Evolutionary conservation across 768 basidiomycete species (phyloP), one percentile per base, ranked within the genome.

Genomic region (Omphalotus guepiniiformis): DNA sequence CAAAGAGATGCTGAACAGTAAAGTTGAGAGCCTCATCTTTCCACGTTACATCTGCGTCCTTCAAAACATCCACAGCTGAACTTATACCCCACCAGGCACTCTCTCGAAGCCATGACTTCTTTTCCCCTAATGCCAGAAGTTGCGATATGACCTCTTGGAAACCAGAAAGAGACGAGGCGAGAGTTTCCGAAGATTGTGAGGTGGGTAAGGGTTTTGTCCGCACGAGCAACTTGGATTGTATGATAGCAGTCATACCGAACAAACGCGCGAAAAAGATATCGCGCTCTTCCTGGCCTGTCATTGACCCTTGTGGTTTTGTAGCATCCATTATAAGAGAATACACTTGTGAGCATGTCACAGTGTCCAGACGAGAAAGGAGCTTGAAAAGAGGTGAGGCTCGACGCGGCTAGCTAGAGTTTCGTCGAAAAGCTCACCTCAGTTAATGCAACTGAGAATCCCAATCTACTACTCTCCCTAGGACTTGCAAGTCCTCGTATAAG

Each of bases 391-490:
- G n/a, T 34, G 35, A 55, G 43, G 40, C 38, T 26, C 15, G 48
- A 48, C 19, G 12, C 42, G 28, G 43, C 11, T 15, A 35, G 21
- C 27, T 21, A 19, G 46, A 26, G 13, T 9, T 12, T 23, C 13
- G 9, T 11, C 28, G 21, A 18, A 34, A 28, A 13, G 64, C 79
- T 55, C 59, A 95, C 94, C 75, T 96, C 94, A 0, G 95, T 93
- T 55, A 99, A 71, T 26, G 93, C 93, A 36, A 99, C 95, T 7
- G 93, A 92, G 62, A 97, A 99, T 15, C 95, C 95, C 29, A 97
- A 70, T 54, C 95, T 70, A 64, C 93, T 95, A 63, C 90, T 91
- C 63, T 99, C 94, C 57, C 93, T 74, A 1, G 93, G 88, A 63
- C 91, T 94, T 0, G 88, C 91, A 25, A 99, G 73, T 11, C 95